A percentile compares a stretch with the other conserved stretches of the same genome.
Evolutionary conservation across 352 stramenopile genomes (phyloP).

Genomic region (Phytophthora aleatoria): DNA sequence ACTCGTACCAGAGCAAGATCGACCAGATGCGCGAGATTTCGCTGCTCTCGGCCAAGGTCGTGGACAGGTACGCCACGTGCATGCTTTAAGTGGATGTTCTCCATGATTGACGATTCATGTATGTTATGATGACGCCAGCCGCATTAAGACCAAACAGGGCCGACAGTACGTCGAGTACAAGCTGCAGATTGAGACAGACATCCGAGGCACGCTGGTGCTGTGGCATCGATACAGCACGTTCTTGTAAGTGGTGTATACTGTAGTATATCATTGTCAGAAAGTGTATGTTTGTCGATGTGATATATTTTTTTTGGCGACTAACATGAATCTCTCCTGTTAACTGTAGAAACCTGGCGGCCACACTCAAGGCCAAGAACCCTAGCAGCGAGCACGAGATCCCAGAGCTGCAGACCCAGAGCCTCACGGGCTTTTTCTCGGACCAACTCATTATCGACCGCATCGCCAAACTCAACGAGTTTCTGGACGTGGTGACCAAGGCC

Average conservation of each 20-base stretch:
- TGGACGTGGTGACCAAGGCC: conserved; percentile 84
- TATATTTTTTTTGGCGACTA: conserved; percentile 1
- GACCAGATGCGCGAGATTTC: conserved; percentile 89
- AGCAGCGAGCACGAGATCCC: conserved; percentile 75
- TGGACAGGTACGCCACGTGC: conserved; percentile 64
- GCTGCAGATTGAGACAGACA: conserved; percentile 88
- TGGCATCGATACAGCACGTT: conserved; percentile 92
- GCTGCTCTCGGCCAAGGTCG: conserved; percentile 81
- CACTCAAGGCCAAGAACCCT: conserved; percentile 83
- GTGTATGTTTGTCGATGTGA: conserved; percentile 10
- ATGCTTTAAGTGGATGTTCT: conserved; percentile 4
- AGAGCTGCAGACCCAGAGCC: conserved; percentile 82
- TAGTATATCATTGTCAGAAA: conserved; percentile 16
- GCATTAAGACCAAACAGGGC: conserved; percentile 87
- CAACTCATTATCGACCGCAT: conserved; percentile 88
- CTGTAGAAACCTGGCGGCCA: conserved; percentile 74
- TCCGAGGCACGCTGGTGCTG: conserved; percentile 81
- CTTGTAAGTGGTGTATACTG: conserved; percentile 47
- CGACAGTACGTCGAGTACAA: conserved; percentile 91
- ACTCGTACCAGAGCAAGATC: conserved; percentile 90
- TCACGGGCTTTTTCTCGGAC: conserved; percentile 85
- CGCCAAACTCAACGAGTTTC: conserved; percentile 86
- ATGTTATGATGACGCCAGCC: conserved; percentile 37
- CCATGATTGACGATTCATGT: conserved; percentile 23
- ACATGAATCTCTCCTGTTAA: not conserved